Conservation (phyloP, 2,329 filamentous ascomycete genomes). For the Colletotrichum falcatum region DNA sequence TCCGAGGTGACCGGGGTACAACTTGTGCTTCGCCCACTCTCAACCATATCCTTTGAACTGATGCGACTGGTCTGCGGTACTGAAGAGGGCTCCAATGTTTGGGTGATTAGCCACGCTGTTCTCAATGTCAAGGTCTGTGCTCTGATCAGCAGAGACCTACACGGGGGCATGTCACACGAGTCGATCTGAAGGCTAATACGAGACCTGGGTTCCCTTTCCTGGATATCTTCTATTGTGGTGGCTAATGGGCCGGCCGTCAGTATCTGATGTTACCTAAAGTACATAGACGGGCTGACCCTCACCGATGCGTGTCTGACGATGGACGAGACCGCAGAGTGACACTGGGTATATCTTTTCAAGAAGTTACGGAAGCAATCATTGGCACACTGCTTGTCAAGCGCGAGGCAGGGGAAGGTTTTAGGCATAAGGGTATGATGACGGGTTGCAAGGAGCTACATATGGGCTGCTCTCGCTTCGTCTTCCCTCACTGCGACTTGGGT, state of each 20-base stretch:
- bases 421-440: constrained; percentile 17
- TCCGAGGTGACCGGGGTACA: constrained; percentile 15
- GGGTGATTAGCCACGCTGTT: constrained; percentile 42
- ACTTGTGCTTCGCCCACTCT: constrained; percentile 13
- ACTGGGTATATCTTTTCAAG: constrained; percentile 42
- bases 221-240: constrained; percentile 41
- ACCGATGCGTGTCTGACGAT: constrained; percentile 45
- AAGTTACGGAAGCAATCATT: constrained; percentile 30
- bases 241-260: constrained; percentile 43
- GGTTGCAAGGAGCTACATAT: constrained; percentile 44
- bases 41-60: not conserved
- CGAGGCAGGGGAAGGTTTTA: constrained; percentile 1
- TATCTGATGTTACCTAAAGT: constrained; percentile 46
- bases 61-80: constrained; percentile 34
- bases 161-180: constrained; percentile 41
- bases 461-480: constrained; percentile 46
- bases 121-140: constrained; percentile 39
- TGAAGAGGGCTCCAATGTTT: constrained; percentile 39
- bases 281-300: constrained; percentile 46
- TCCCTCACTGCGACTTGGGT: constrained; percentile 50
- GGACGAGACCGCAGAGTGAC: constrained; percentile 41
- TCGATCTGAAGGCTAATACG: constrained; percentile 33
- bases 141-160: constrained; percentile 27
- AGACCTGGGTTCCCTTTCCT: constrained; percentile 40
- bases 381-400: constrained; percentile 23